A percentile compares a stretch with the other conserved stretches of the same genome.
Evolutionary conservation across 1,284 basidiomycete genomes (phyloP).

Genomic region (Mycosarcoma maydis): DNA sequence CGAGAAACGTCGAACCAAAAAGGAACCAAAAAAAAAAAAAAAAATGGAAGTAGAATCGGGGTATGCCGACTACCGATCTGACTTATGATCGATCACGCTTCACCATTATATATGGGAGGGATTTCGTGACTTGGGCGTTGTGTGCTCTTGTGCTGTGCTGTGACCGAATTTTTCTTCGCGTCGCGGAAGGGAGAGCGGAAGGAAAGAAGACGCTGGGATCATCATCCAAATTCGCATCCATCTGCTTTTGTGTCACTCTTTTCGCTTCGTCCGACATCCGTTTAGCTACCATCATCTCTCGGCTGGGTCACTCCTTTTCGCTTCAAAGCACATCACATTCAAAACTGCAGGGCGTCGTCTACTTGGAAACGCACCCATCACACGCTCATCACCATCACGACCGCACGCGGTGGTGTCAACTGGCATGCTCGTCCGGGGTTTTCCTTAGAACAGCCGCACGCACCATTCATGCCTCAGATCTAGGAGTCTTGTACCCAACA

Average conservation of each 20-base stretch:
- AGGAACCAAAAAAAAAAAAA: constrained; percentile 1
- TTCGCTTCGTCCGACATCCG: not conserved
- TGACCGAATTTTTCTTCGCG: constrained; percentile 10
- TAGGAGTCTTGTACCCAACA: not conserved
- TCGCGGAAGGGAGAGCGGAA: constrained; percentile 10
- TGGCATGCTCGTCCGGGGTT: constrained; percentile 20
- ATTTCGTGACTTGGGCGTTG: too few species aligned
- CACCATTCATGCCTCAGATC: not conserved
- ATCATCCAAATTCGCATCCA: not conserved
- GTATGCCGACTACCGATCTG: not conserved
- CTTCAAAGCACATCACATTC: not conserved
- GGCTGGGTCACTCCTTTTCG: too few species aligned
- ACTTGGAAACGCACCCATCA: not conserved
- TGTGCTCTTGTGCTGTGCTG: constrained; percentile 12
- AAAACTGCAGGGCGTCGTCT: not conserved
- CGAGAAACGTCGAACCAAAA: not conserved
- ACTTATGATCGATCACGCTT: constrained; percentile 24
- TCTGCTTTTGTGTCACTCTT: constrained; percentile 2
- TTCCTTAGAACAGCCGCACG: not conserved
- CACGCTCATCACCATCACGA: not conserved
- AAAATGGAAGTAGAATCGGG: constrained; percentile 6
- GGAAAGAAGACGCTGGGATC: constrained; percentile 6
- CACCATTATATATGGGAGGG: not conserved
- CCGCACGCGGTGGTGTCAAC: not conserved
- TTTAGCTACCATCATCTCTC: too few species aligned